Percentiles rank a stretch among this genome's conserved stretches.
These are phyloP conservation scores for Platanthera guangdongensis DNA, from an alignment of 106 monocot genomes.

Conservation along the genomic window DNA sequence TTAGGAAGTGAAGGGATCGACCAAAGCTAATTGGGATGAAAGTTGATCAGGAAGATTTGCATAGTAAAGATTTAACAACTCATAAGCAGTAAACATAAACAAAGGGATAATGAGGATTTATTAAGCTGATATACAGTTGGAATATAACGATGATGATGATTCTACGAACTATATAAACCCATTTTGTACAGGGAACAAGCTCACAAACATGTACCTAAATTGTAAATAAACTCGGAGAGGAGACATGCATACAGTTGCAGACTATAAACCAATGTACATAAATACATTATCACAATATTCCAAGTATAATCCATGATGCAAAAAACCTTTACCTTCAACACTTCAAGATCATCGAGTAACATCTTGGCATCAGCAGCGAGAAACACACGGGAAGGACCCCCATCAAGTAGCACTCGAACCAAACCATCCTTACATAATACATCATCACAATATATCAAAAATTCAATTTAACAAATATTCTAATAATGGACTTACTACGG, in stretches of 20 bases:
- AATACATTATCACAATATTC: background rate
- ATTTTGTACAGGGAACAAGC: too few species aligned
- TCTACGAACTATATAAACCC: too few species aligned
- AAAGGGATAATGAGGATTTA: too few species aligned
- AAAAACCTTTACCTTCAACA: slow-evolving; percentile 50
- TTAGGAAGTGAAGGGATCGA: too few species aligned
- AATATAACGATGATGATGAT: too few species aligned
- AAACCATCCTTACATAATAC: slow-evolving; percentile 59
- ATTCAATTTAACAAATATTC: background rate
- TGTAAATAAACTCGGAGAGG: background rate
- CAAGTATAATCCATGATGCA: background rate
- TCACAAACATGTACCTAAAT: too few species aligned
- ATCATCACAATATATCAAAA: background rate
- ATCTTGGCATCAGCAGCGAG: slow-evolving; percentile 68
- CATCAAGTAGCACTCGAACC: slow-evolving; percentile 78
- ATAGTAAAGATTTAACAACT: too few species aligned
- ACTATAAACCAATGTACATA: background rate
- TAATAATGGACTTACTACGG: slow-evolving; percentile 39
- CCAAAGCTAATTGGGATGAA: too few species aligned
- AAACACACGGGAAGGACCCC: slow-evolving; percentile 75
- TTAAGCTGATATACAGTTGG: too few species aligned
- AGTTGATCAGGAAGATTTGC: too few species aligned
- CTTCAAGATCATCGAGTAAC: slow-evolving; percentile 84
- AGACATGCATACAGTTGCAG: background rate
- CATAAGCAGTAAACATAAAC: too few species aligned